Evolutionary conservation across 768 basidiomycete genomes (phyloP).

Genomic region (Inosperma sp.): DNA sequence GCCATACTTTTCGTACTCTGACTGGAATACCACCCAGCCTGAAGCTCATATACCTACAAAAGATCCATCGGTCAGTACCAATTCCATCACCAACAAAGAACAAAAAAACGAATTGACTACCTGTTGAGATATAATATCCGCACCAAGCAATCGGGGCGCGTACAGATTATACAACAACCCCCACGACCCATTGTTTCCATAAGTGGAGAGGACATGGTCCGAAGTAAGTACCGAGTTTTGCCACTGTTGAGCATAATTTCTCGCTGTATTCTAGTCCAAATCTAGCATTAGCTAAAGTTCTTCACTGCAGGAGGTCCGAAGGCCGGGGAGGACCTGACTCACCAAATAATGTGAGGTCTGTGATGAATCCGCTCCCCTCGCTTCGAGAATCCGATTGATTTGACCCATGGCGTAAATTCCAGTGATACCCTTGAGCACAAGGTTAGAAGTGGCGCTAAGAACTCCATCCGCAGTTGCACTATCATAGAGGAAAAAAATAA

Average conservation of each 20-base stretch:
- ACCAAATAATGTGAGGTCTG: slow-evolving; percentile 10
- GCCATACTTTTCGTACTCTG: slow-evolving; percentile 4
- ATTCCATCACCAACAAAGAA: too few species aligned
- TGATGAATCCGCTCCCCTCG: slow-evolving; percentile 22
- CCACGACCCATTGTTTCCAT: slow-evolving; percentile 26
- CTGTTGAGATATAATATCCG: slow-evolving; percentile 13
- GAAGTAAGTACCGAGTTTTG: slow-evolving; percentile 16
- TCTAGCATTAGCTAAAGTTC: too few species aligned
- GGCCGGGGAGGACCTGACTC: neutral
- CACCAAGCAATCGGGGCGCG: slow-evolving; percentile 41
- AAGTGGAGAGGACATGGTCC: slow-evolving; percentile 5
- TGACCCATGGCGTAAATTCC: slow-evolving; percentile 52
- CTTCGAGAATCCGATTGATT: slow-evolving; percentile 34
- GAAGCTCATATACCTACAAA: neutral
- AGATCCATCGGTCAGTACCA: neutral
- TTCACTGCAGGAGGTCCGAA: too few species aligned
- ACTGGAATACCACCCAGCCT: slow-evolving; percentile 6
- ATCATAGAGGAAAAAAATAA: neutral
- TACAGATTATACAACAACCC: slow-evolving; percentile 50
- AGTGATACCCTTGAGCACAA: slow-evolving; percentile 57
- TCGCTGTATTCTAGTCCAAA: slow-evolving; percentile 10
- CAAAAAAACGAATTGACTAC: neutral
- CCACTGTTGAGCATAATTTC: slow-evolving; percentile 10
- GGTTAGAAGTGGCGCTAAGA: slow-evolving; percentile 28
- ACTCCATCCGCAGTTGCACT: slow-evolving; percentile 31